Base-by-base conservation (phyloP, 768 basidiomycete genomes). In the Solioccasus polychromus region DNA sequence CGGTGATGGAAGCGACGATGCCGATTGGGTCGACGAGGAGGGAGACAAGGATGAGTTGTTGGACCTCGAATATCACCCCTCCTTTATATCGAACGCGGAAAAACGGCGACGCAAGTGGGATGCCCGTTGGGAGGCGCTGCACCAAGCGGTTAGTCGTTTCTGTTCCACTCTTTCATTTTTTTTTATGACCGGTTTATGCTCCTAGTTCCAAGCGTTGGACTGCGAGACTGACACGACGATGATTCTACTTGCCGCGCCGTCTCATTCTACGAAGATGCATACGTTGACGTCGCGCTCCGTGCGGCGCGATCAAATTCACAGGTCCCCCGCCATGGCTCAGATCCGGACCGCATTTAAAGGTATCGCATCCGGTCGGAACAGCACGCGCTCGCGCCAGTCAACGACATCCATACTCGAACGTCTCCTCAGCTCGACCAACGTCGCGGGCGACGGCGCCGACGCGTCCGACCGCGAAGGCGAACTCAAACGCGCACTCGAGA, bases 151-250 rank as follows among this genome's bases (percentile, higher is more conserved):
- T 50, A 64, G 76, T 59, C 17, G 9, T 10, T 8, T 31, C 8
- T 41, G 8, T 22, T n/a, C n/a, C n/a, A n/a, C n/a, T n/a, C n/a
- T n/a, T n/a, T n/a, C n/a, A n/a, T 10, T 5, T 12, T 22, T 2
- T 11, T 41, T 17, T 26, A n/a, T 9, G 2, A 6, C 31, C 1
- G 20, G 22, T 28, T 14, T 26, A 25, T 48, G 17, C 5, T 8
- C 23, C 26, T 52, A 91, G 88, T 85, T 91, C 73, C 83, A 87
- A 68, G 75, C 75, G 25, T 67, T 91, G 24, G 88, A 90, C 66
- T 75, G 85, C 35, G 85, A 89, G 62, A 91, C 88, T 4, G 88
- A 90, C 53, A 74, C 87, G 9, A 89, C 85, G 0, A 75, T 91
- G 70, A 65, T 90, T 20, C 66, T 91, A 0, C 68, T 91, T 20